Percentiles rank a stretch among this genome's conserved stretches.
Conservation (phyloP, 129 eudicot species). For the Cynara cardunculus region DNA sequence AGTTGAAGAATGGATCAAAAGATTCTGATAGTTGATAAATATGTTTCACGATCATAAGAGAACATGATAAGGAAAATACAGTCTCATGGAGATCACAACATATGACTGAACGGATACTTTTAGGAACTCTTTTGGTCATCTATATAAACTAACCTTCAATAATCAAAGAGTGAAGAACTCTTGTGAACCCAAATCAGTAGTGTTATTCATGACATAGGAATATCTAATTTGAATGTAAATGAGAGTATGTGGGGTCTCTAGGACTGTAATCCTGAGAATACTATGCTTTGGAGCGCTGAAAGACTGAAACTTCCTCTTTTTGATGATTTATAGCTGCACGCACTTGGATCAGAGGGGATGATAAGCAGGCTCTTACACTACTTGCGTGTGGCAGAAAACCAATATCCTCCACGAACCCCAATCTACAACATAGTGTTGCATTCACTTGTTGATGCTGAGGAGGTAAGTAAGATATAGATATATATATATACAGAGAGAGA, state of each 20-base stretch:
- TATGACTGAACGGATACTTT: neutral
- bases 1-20: too few species aligned
- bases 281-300: slow-evolving; percentile 13
- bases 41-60: too few species aligned
- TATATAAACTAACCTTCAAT: slow-evolving; percentile 2
- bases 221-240: neutral
- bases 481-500: neutral
- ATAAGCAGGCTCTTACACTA: slow-evolving; percentile 46
- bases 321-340: slow-evolving; percentile 51
- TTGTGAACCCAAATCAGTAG: neutral
- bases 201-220: too few species aligned
- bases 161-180: neutral
- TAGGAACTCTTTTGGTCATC: neutral
- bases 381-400: slow-evolving; percentile 57
- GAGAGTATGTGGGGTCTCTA: neutral
- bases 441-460: slow-evolving; percentile 73
- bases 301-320: slow-evolving; percentile 5
- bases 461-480: slow-evolving; percentile 38
- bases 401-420: slow-evolving; percentile 34
- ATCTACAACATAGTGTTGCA: slow-evolving; percentile 68
- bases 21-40: neutral
- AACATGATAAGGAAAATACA: neutral
- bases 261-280: neutral
- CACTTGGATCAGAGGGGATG: slow-evolving; percentile 88
- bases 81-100: neutral